Evolutionary conservation across 306 rosid genomes (phyloP).

Genomic region (Cicer yamashitae): DNA sequence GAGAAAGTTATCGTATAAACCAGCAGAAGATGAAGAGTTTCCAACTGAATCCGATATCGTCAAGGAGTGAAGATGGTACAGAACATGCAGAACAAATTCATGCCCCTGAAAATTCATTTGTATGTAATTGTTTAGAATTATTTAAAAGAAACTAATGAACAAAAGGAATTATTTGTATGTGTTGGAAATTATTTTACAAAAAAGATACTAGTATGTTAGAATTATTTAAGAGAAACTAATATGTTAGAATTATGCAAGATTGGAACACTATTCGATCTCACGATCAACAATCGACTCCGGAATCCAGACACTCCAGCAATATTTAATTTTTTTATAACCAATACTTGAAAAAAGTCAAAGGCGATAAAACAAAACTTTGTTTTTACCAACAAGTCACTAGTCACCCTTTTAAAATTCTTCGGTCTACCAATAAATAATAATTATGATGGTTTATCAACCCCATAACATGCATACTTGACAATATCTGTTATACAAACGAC

Average conservation of each 20-base stretch:
- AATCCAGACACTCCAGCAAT: neutral
- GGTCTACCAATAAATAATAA: conserved; percentile 5
- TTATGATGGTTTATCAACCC: conserved; percentile 6
- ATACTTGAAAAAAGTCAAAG: neutral
- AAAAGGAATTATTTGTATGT: neutral
- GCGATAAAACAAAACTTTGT: conserved; percentile 15
- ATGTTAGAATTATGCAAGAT: neutral
- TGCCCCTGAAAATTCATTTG: conserved; percentile 77
- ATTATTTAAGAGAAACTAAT: conserved; percentile 1
- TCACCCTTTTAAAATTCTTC: conserved; percentile 14
- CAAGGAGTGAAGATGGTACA: conserved; percentile 83
- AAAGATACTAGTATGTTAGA: neutral
- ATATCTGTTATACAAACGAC: too few relatives aligned
- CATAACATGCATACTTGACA: conserved; percentile 15
- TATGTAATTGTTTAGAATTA: conserved; percentile 36
- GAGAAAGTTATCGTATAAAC: conserved; percentile 82
- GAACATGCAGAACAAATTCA: conserved; percentile 84
- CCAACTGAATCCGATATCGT: conserved; percentile 62
- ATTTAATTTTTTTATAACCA: neutral
- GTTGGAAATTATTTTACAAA: neutral
- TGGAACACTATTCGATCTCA: neutral
- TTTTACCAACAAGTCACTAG: conserved; percentile 11
- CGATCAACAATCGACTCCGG: conserved; percentile 24
- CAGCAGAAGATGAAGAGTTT: conserved; percentile 62
- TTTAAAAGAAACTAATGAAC: conserved; percentile 32